Evolutionary conservation across 1,284 basidiomycete genomes (phyloP).

Genomic region (Rhodotorula sp.): DNA sequence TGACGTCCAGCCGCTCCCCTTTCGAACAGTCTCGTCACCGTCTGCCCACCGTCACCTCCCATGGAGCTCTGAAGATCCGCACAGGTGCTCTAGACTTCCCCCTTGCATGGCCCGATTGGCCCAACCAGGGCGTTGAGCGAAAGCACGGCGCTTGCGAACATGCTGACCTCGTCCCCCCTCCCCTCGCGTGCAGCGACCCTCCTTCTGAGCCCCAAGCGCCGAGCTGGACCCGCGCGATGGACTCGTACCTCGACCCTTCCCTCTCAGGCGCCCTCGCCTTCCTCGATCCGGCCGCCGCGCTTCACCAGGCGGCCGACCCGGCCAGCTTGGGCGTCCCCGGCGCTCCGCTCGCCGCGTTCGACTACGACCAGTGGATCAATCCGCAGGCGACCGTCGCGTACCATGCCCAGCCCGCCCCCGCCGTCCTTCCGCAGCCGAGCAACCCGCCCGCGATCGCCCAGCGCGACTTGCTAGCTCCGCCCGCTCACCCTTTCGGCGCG

Average conservation of each 20-base stretch:
- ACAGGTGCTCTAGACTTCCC: background rate
- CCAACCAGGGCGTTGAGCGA: background rate
- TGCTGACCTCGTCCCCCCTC: background rate
- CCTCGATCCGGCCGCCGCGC: slow-evolving; percentile 14
- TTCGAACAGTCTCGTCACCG: background rate
- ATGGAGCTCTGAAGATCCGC: slow-evolving; percentile 5
- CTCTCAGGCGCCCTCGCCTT: slow-evolving; percentile 18
- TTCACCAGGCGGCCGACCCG: slow-evolving; percentile 12
- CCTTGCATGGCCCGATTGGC: no score
- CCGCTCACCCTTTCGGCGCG: background rate
- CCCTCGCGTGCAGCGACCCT: background rate
- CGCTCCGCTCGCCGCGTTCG: background rate
- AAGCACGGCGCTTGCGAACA: background rate
- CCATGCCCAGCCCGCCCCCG: background rate
- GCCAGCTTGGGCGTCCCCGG: slow-evolving; percentile 4
- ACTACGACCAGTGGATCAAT: slow-evolving; percentile 26
- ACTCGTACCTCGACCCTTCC: slow-evolving; percentile 24
- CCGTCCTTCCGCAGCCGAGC: background rate
- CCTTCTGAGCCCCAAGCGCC: background rate
- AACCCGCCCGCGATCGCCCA: background rate
- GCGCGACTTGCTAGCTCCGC: background rate
- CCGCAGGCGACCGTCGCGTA: background rate
- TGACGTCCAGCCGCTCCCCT: background rate
- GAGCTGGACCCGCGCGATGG: slow-evolving; percentile 10
- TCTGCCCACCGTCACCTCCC: background rate